These are phyloP conservation scores for Parachaetomium inaequale DNA, from an alignment of 495 filamentous ascomycete species.

Conservation along the genomic window DNA sequence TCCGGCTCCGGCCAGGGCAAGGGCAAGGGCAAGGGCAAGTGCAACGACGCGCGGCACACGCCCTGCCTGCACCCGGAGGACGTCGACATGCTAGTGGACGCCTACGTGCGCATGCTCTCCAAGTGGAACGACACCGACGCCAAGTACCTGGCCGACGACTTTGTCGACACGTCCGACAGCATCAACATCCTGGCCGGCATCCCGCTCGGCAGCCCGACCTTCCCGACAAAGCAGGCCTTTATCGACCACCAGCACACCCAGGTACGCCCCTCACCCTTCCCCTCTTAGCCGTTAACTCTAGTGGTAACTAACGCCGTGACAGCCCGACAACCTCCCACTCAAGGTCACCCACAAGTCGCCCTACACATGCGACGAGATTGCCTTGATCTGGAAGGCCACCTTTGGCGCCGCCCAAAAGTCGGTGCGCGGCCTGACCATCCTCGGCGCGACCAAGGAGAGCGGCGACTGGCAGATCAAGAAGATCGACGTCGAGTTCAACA, in stretches of 20 bases:
- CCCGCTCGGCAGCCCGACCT: conserved; percentile 28
- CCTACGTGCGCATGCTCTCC: conserved; percentile 28
- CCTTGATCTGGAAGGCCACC: conserved; percentile 29
- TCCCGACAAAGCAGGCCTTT: conserved; percentile 28
- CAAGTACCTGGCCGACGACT: conserved; percentile 23
- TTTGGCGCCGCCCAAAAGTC: conserved; percentile 19
- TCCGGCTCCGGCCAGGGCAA: not conserved
- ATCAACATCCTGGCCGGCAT: conserved; percentile 32
- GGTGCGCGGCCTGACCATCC: conserved; percentile 31
- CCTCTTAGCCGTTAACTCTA: not conserved
- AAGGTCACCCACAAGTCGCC: conserved; percentile 15
- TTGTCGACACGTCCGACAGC: conserved; percentile 30
- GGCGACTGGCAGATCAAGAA: conserved; percentile 29
- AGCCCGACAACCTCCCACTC: conserved; percentile 18
- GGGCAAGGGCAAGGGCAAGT: conserved; percentile 2
- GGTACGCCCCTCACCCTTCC: conserved; percentile 1
- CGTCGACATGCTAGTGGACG: conserved; percentile 21
- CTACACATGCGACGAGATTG: conserved; percentile 28
- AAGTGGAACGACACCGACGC: conserved; percentile 28
- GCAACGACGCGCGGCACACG: not conserved
- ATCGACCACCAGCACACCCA: conserved; percentile 18
- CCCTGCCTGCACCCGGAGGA: conserved; percentile 22
- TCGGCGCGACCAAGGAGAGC: conserved; percentile 15
- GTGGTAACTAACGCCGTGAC: not conserved
- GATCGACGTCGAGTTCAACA: conserved; percentile 37